A percentile compares a stretch with the other conserved stretches of the same genome.
phyloP scores from a whole-genome alignment of 139 green algal species.

The Spirogloea muscicola region DNA sequence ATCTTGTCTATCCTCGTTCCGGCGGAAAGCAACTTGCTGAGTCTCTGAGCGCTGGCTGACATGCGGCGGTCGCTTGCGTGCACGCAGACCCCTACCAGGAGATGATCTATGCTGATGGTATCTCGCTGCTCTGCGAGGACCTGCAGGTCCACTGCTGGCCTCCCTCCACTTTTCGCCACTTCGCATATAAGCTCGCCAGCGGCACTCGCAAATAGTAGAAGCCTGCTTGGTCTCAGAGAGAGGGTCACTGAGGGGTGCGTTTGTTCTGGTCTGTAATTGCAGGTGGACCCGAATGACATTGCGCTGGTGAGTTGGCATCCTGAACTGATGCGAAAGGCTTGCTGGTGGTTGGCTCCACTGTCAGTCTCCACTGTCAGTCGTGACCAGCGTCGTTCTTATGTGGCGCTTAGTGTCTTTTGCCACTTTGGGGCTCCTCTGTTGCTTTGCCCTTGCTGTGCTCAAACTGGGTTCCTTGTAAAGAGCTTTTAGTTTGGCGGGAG shows the following conservation, averaged over 20 bases:
- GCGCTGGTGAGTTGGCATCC: conserved; percentile 33
- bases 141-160: conserved; percentile 25
- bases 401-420: neutral
- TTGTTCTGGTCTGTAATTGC: neutral
- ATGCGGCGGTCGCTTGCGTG: neutral
- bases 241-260: neutral
- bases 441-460: too few species aligned
- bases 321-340: neutral
- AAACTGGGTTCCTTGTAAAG: neutral
- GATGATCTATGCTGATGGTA: conserved; percentile 52
- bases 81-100: conserved; percentile 40
- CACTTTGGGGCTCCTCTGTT: too few species aligned
- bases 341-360: neutral
- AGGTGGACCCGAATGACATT: conserved; percentile 47
- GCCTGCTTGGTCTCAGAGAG: neutral
- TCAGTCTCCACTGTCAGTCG: neutral
- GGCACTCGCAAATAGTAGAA: neutral
- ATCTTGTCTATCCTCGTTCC: neutral
- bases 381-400: neutral
- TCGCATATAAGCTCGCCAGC: neutral
- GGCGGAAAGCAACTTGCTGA: neutral
- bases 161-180: neutral
- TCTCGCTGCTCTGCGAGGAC: conserved; percentile 52
- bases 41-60: neutral
- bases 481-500: neutral